These are phyloP conservation scores for Pleurotus tuoliensis DNA, from an alignment of 768 basidiomycete species.

Conservation along the genomic window DNA sequence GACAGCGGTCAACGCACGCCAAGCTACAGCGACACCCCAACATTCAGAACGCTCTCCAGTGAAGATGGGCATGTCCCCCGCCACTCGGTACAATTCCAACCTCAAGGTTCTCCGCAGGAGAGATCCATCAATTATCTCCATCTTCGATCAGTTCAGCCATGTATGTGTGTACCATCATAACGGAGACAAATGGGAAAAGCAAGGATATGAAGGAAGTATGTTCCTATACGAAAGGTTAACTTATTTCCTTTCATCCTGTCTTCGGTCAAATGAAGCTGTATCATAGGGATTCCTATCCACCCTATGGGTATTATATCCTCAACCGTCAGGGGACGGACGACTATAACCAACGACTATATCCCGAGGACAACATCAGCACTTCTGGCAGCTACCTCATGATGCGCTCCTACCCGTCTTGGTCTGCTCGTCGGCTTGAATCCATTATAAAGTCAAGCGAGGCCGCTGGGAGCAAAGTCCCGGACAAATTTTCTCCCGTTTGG, in stretches of 20 bases:
- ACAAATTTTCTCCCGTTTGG: slow-evolving; percentile 52
- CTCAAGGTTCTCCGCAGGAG: slow-evolving; percentile 76
- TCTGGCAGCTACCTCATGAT: slow-evolving; percentile 69
- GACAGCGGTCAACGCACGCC: neutral
- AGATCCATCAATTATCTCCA: slow-evolving; percentile 74
- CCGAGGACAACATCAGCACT: slow-evolving; percentile 69
- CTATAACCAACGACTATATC: slow-evolving; percentile 68
- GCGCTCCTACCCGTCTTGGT: slow-evolving; percentile 69
- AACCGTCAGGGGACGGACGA: slow-evolving; percentile 81
- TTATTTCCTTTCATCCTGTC: slow-evolving; percentile 17
- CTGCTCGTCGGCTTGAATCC: slow-evolving; percentile 41
- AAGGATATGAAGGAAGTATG: slow-evolving; percentile 85
- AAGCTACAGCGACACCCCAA: neutral
- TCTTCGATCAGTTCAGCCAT: slow-evolving; percentile 87
- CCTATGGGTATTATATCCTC: slow-evolving; percentile 81
- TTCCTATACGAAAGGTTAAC: slow-evolving; percentile 79
- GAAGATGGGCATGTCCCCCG: slow-evolving; percentile 55
- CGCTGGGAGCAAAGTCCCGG: slow-evolving; percentile 22
- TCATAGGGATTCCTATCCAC: slow-evolving; percentile 67
- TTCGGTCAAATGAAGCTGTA: slow-evolving; percentile 12
- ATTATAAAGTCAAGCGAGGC: slow-evolving; percentile 17
- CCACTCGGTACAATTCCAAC: slow-evolving; percentile 69
- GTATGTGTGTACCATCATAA: slow-evolving; percentile 80
- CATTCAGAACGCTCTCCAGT: neutral
- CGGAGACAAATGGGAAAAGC: slow-evolving; percentile 75